These are phyloP conservation scores for Botrytis squamosa DNA, from an alignment of 2,329 filamentous ascomycete genomes.

Conservation along the genomic window DNA sequence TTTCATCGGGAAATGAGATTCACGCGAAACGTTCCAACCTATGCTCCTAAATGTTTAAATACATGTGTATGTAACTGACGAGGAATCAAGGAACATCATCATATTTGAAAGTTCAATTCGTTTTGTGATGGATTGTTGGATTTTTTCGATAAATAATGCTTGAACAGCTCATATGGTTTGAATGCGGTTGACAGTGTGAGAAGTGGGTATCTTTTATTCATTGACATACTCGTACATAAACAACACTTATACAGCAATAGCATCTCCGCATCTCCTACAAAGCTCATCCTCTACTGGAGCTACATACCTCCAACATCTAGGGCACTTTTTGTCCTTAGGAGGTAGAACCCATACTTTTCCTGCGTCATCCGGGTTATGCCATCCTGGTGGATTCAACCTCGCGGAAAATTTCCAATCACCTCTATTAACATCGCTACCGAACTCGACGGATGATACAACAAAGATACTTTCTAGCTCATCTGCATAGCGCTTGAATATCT, in stretches of 20 bases:
- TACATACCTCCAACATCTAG: constrained; percentile 84
- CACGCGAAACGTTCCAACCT: background rate
- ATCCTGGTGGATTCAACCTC: constrained; percentile 30
- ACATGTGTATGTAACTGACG: background rate
- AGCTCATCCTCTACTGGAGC: constrained; percentile 64
- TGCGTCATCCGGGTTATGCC: constrained; percentile 16
- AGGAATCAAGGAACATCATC: background rate
- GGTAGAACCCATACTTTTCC: constrained; percentile 39
- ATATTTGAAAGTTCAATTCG: background rate
- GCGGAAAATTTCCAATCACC: constrained; percentile 46
- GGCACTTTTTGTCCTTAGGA: constrained; percentile 67
- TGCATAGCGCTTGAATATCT: constrained; percentile 35
- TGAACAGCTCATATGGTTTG: background rate
- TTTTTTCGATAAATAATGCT: background rate
- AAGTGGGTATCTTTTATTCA: constrained; percentile 12
- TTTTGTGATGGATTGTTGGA: no score
- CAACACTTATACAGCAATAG: background rate
- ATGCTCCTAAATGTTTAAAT: background rate
- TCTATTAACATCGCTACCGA: constrained; percentile 46
- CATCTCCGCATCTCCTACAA: constrained; percentile 69
- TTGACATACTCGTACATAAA: background rate
- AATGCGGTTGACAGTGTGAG: background rate
- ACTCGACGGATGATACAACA: constrained; percentile 63
- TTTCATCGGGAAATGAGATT: background rate
- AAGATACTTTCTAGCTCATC: constrained; percentile 56